Percentiles rank a stretch among this genome's conserved stretches.
Evolutionary conservation across 148 eudicot genomes (phyloP).

Genomic region (Camellia granthamiana): DNA sequence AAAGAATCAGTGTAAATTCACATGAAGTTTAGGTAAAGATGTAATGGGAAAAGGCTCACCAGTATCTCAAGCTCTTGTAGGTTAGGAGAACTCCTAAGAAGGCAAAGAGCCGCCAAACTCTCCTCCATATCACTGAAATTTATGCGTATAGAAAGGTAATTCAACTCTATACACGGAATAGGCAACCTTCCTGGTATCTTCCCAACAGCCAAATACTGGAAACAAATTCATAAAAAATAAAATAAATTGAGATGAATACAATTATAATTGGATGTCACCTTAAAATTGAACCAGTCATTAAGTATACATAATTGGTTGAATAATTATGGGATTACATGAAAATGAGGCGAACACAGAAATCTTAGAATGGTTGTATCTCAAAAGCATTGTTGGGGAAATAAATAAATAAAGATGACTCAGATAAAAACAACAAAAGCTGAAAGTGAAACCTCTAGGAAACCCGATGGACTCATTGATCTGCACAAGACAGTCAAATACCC

Average conservation of each 20-base stretch:
- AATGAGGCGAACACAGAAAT: neutral
- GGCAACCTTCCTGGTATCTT: constrained; percentile 60
- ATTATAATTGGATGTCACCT: neutral
- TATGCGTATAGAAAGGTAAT: constrained; percentile 68
- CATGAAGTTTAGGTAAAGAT: neutral
- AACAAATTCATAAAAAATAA: constrained; percentile 8
- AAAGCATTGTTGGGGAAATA: neutral
- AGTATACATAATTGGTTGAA: neutral
- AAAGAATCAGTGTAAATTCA: neutral
- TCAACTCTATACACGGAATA: constrained; percentile 49
- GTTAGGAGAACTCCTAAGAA: constrained; percentile 71
- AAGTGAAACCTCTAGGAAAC: neutral
- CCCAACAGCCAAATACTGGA: constrained; percentile 70
- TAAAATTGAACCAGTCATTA: constrained; percentile 1
- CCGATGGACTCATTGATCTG: neutral
- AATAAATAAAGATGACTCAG: neutral
- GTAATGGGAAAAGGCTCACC: constrained; percentile 37
- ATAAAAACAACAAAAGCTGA: neutral
- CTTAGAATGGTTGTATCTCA: neutral
- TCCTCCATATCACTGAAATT: constrained; percentile 63
- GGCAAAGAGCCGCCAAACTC: constrained; percentile 57
- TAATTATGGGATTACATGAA: neutral
- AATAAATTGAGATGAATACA: neutral
- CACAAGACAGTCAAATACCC: neutral
- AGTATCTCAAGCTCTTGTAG: constrained; percentile 75